Base-by-base conservation (phyloP, 345 rosid species). In the Nephelium lappaceum region DNA sequence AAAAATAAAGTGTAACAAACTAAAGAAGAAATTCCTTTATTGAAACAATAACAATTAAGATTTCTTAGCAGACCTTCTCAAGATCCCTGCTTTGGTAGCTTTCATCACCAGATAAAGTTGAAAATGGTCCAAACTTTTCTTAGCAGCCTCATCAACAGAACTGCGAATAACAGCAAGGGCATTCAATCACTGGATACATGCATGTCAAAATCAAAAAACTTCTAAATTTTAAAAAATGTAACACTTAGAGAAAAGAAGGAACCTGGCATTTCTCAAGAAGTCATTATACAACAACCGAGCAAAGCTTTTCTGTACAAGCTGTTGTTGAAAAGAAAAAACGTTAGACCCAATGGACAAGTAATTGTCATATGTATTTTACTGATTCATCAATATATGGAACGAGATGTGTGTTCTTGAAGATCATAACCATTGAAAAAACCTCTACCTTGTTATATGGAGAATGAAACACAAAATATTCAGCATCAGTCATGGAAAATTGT, bases 271-370 rank as follows among this genome's bases (percentile, higher is more conserved):
- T 80, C 95, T 93, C 79, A 84, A 43, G 82, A 87, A 92, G 89
- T 97, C 99, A 78, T 92, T 87, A 85, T 85, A 97, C 80, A 92
- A 51, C 83, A 97, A 86, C 73, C 99, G 95, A 73, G 98, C 92
- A 87, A 97, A 97, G 83, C 99, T 94, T 87, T 97, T 97, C 85
- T 97, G 99, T 65, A 97, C 99, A 86, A 97, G 99, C 99, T 97
- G 94, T 3, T 78, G 76, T 79, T 53, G 61, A 71, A 81, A 79
- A 21, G 69, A 45, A 69, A 75, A 73, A 77, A 42, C 19, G 57
- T 73, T 42, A 19, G 8, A 76, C 12, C 66, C 25, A 51, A 51
- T 60, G 64, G 68, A 80, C 11, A 6, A 45, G 58, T 8, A 39
- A 67, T 42, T 65, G 53, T 45, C 63, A 42, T 55, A 49, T 61